A percentile compares a stretch with the other conserved stretches of the same genome.
Evolutionary conservation across 371 early-diverging fungal species (phyloP).

Genomic region (Mucor irregularis): DNA sequence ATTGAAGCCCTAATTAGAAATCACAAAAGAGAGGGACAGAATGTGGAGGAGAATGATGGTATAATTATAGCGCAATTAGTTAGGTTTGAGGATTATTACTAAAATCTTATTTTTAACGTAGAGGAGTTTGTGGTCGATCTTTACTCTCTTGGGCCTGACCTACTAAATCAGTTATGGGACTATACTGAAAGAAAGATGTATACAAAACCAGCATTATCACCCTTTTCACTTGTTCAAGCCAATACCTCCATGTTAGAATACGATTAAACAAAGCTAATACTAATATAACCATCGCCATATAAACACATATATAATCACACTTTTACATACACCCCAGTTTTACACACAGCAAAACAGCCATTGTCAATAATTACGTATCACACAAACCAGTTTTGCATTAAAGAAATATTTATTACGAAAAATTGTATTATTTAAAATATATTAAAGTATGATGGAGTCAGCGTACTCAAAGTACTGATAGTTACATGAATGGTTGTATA

Average conservation of each 20-base stretch:
- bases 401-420: no score
- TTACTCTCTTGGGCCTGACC: slow-evolving; percentile 42
- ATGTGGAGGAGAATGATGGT: slow-evolving; percentile 33
- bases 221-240: slow-evolving; percentile 25
- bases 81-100: no score
- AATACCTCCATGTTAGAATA: slow-evolving; percentile 14
- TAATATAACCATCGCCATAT: neutral
- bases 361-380: slow-evolving; percentile 6
- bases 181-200: slow-evolving; percentile 23
- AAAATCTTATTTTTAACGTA: slow-evolving; percentile 14
- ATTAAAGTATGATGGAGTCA: no score
- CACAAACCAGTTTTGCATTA: no score
- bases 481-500: no score
- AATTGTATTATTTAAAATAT: no score
- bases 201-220: slow-evolving; percentile 7
- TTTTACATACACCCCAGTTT: no score
- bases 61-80: no score
- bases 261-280: no score
- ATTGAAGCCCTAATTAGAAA: slow-evolving; percentile 29
- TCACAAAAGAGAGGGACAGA: slow-evolving; percentile 24
- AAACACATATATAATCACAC: neutral
- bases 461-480: no score
- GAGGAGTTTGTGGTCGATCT: slow-evolving; percentile 46
- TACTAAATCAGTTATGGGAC: slow-evolving; percentile 41
- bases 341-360: neutral